Conservation (phyloP, 208 protist genomes). For the Entamoeba invadens region DNA sequence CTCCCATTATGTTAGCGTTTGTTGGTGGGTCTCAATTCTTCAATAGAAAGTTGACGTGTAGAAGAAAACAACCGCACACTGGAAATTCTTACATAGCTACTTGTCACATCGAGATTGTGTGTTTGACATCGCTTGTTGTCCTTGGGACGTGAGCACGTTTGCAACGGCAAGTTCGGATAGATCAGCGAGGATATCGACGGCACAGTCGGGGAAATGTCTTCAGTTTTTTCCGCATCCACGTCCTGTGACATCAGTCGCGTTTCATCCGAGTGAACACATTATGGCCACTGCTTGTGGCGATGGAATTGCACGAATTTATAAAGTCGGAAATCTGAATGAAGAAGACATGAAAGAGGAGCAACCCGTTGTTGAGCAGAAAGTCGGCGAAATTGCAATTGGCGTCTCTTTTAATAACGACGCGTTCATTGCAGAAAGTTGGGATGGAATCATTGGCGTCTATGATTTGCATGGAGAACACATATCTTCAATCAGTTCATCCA, state of each 20-base stretch:
- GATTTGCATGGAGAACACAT: background rate
- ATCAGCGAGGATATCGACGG: background rate
- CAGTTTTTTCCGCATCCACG: background rate
- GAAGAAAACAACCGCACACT: background rate
- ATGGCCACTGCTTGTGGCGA: background rate
- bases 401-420: background rate
- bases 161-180: background rate
- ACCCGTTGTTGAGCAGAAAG: background rate
- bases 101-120: background rate
- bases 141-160: background rate
- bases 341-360: background rate
- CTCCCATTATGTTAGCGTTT: background rate
- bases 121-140: background rate
- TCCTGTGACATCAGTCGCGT: background rate
- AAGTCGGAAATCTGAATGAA: background rate
- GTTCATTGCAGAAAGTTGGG: background rate
- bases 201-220: background rate
- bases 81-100: background rate
- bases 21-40: no score
- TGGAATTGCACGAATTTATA: background rate
- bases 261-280: background rate
- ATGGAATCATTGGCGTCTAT: background rate
- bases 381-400: background rate
- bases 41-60: no score
- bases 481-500: background rate